Evolutionary conservation across 495 filamentous ascomycete genomes (phyloP), one percentile per base, ranked within the genome.

Genomic region (Jackrogersella multiformis): DNA sequence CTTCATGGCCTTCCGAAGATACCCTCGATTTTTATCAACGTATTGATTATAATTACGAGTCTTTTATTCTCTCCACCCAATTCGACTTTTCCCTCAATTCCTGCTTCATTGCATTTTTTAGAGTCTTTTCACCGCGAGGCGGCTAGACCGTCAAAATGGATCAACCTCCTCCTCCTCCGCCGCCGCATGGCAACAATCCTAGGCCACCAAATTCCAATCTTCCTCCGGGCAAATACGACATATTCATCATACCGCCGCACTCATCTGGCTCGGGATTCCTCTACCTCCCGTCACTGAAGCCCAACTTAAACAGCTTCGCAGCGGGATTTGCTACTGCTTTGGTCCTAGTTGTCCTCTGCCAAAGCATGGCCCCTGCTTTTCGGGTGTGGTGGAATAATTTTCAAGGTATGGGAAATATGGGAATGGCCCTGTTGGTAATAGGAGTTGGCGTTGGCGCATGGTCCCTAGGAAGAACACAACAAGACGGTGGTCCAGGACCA

Each of bases 171-270:
- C 61, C 68, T 24, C 56, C 54, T 32, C 73, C 79, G 58, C 82
- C 81, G 59, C 84, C 84, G 32, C 90, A 93, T 77, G 90, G 90
- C 76, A 83, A 85, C 48, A 86, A 83, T 52, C 87, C 88, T 46
- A 38, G 70, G n/a, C 39, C 68, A 32, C 36, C 52, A 82, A 88
- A 69, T 77, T 74, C 38, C 68, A 79, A 60, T 59, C 65, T 96
- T 2, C 93, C 92, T 0, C 78, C 87, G 0, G 92, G 93, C 26
- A 93, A 93, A 74, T 98, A 96, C 80, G 94, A 98, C 78, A 96
- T 97, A 78, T 97, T 97, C 79, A 89, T 99, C 69, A 93, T 99
- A 59, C 94, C 95, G 2, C 91, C 91, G n/a, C 92, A 97, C 73
- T 93, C 93, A 7, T 85, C 94, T 10, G 95, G 95, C 61, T 85